phyloP scores from a whole-genome alignment of 2,329 filamentous ascomycete species.

The Colletotrichum sp. region DNA sequence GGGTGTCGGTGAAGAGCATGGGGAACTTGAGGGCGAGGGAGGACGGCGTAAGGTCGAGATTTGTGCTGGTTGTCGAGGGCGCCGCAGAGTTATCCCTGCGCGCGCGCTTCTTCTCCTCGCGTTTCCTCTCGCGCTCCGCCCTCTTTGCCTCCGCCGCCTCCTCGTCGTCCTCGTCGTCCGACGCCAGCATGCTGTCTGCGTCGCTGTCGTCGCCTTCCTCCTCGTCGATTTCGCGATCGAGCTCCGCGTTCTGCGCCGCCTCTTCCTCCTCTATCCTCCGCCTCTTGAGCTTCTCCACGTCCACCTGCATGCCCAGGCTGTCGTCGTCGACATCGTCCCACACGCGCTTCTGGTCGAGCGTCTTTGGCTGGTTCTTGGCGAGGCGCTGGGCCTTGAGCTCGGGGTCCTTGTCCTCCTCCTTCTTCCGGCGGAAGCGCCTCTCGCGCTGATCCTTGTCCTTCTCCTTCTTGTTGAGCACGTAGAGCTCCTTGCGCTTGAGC shows the following conservation, averaged over 20 bases:
- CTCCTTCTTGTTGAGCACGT: constrained; percentile 80
- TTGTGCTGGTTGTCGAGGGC: constrained; percentile 66
- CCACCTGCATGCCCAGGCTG: constrained; percentile 58
- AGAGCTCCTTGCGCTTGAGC: constrained; percentile 76
- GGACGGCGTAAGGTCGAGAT: constrained; percentile 66
- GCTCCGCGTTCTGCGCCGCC: constrained; percentile 49
- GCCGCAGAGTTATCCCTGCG: constrained; percentile 56
- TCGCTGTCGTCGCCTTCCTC: constrained; percentile 51
- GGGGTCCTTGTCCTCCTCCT: constrained; percentile 85
- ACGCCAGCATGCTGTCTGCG: constrained; percentile 80
- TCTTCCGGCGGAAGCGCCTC: constrained; percentile 77
- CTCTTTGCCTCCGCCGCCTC: constrained; percentile 49
- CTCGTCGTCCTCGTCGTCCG: constrained; percentile 59
- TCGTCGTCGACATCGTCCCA: constrained; percentile 81
- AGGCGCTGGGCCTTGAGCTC: constrained; percentile 75
- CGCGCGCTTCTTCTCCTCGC: constrained; percentile 33
- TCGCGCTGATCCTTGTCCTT: constrained; percentile 78
- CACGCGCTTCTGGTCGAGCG: constrained; percentile 85
- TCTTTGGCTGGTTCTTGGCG: constrained; percentile 78
- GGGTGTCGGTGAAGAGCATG: constrained; percentile 64
- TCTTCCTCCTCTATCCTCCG: constrained; percentile 59
- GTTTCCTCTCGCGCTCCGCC: constrained; percentile 37
- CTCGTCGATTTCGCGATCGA: constrained; percentile 33
- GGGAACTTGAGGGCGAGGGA: constrained; percentile 67
- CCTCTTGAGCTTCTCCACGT: constrained; percentile 64